Percentiles rank a stretch among this genome's conserved stretches.
Evolutionary conservation across 2,329 filamentous ascomycete genomes (phyloP).

Genomic region (Xenoacremonium recifei): DNA sequence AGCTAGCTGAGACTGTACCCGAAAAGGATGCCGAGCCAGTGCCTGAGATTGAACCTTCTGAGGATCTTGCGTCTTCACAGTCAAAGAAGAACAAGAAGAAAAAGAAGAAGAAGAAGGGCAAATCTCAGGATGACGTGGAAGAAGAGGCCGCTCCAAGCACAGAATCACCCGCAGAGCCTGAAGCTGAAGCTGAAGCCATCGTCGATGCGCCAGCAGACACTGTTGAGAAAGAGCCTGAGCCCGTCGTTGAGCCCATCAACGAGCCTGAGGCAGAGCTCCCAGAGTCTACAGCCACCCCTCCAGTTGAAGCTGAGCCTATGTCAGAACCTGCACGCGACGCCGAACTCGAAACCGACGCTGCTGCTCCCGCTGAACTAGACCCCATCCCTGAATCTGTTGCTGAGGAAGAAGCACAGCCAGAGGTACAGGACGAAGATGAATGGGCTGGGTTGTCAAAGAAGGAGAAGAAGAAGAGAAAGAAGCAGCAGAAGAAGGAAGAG

Average conservation of each 20-base stretch:
- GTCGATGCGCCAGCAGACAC: background rate
- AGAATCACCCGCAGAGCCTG: conserved; percentile 2
- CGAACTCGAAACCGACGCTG: background rate
- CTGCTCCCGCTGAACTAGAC: background rate
- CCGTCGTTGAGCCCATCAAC: background rate
- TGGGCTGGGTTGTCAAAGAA: conserved; percentile 1
- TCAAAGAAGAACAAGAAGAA: conserved; percentile 24
- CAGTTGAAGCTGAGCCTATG: background rate
- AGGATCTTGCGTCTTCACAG: conserved; percentile 4
- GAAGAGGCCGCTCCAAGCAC: background rate
- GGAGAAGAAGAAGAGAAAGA: conserved; percentile 1
- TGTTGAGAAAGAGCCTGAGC: background rate
- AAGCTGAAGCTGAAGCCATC: background rate
- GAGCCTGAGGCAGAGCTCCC: background rate
- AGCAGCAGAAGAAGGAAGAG: background rate
- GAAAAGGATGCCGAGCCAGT: conserved; percentile 5
- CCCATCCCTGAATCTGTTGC: background rate
- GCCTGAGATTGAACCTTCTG: conserved; percentile 1
- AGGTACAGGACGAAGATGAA: background rate
- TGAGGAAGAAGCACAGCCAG: background rate
- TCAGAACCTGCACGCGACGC: background rate
- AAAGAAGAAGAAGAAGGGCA: conserved; percentile 12
- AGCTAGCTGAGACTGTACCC: background rate
- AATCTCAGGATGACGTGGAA: conserved; percentile 2
- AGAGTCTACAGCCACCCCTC: background rate